Base-by-base conservation (phyloP, 2,329 filamentous ascomycete genomes). In the Monosporascus sp. region DNA sequence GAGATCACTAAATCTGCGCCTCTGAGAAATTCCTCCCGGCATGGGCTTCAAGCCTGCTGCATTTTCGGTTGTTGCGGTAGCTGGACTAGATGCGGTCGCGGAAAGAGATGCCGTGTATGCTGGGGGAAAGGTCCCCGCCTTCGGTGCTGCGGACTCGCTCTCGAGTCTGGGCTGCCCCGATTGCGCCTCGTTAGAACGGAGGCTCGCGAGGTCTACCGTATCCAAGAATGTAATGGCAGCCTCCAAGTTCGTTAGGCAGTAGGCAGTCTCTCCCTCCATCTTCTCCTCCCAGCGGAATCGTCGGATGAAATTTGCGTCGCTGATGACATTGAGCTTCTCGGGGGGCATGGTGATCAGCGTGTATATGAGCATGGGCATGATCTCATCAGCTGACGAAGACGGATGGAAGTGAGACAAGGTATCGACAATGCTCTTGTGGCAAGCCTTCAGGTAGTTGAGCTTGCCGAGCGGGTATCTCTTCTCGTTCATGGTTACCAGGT, bases 301-400 rank as follows among this genome's bases (percentile, higher is more conserved):
- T 67, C 97, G 92, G 60, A 97, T 91, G 68, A 97, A 99, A 62
- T 88, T 85, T n/a, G 95, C 77, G 68, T 99, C 95, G 75, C 93
- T 97, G 65, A 96, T 90, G 52, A 92, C 87, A 68, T 92, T 89
- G 48, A 97, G 86, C 36, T 86, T 83, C 69, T 94, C 89, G 0
- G 92, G 88, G 0, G 90, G 87, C 45, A 92, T 87, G 3, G 91
- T 97, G 67, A 99, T 95, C 55, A 99, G 81, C 0, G 91, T 90
- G 73, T 96, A 99, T 57, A 99, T 99, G 57, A 99, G 80, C 70
- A 96, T 96, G 1, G 94, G 94, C 69, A 99, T 85, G 51, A 99
- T 95, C 72, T 97, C 94, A 67, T 99, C 94, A 3, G 94, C 94
- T 1, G 94, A 97, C 1, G 94, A 96, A 1, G 92, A 85, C 18